Evolutionary conservation across 1,284 basidiomycete genomes (phyloP).

Genomic region (Cutaneotrichosporon sp.): DNA sequence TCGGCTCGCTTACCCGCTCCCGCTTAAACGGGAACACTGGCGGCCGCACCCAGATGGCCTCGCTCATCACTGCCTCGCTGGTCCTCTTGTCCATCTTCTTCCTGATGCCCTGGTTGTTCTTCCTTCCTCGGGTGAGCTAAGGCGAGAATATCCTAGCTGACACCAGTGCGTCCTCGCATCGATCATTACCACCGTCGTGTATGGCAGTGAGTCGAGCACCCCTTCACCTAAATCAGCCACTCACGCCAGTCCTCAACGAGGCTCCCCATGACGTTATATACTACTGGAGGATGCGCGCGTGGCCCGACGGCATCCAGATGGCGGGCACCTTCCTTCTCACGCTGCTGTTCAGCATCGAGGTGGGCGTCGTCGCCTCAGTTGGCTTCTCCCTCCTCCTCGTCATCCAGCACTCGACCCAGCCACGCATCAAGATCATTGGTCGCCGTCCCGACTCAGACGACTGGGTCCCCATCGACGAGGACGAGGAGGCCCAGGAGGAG

Average conservation of each 20-base stretch:
- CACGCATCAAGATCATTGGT: slow-evolving; percentile 72
- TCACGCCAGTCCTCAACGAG: slow-evolving; percentile 65
- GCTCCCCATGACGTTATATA: slow-evolving; percentile 81
- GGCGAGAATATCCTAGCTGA: background rate
- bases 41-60: slow-evolving; percentile 82
- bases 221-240: background rate
- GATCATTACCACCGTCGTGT: slow-evolving; percentile 67
- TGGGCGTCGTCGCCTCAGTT: slow-evolving; percentile 77
- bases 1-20: slow-evolving; percentile 79
- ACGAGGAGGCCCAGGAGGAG: slow-evolving; percentile 74
- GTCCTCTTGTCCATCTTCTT: slow-evolving; percentile 84
- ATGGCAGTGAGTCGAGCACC: slow-evolving; percentile 57
- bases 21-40: slow-evolving; percentile 84
- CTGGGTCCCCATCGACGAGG: slow-evolving; percentile 78
- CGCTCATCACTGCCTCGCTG: slow-evolving; percentile 71
- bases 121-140: slow-evolving; percentile 45
- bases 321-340: slow-evolving; percentile 78
- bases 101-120: slow-evolving; percentile 61
- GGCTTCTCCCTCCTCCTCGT: slow-evolving; percentile 83
- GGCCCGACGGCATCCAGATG: slow-evolving; percentile 83
- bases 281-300: slow-evolving; percentile 88
- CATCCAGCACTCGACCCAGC: slow-evolving; percentile 78
- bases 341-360: slow-evolving; percentile 68
- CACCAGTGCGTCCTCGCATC: slow-evolving; percentile 49
- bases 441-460: slow-evolving; percentile 75